phyloP scores from a whole-genome alignment of 1,284 basidiomycete genomes.

The Cryptococcus sp. region DNA sequence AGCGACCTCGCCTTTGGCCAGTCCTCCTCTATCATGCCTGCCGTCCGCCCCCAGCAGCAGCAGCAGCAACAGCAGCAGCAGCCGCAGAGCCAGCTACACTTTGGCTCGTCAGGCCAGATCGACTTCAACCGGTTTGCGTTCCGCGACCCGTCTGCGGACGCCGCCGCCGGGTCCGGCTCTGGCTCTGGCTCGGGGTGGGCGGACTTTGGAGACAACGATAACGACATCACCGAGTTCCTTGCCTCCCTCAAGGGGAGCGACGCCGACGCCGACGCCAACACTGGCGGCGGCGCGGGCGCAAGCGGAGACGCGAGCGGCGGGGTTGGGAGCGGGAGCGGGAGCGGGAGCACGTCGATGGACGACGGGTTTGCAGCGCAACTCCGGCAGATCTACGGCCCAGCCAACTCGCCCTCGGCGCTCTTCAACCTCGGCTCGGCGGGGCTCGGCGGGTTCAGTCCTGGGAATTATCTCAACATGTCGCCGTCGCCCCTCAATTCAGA shows the following conservation, averaged over 20 bases:
- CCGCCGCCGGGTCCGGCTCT: background rate
- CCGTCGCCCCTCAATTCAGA: constrained; percentile 36
- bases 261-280: constrained; percentile 9
- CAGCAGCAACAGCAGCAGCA: constrained; percentile 1
- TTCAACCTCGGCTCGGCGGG: constrained; percentile 17
- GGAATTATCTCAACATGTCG: constrained; percentile 48
- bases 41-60: constrained; percentile 7
- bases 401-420: constrained; percentile 20
- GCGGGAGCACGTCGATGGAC: constrained; percentile 21
- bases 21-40: background rate
- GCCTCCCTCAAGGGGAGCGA: constrained; percentile 30
- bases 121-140: constrained; percentile 30
- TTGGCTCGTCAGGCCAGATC: constrained; percentile 4
- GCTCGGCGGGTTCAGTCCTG: constrained; percentile 36
- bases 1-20: constrained; percentile 4
- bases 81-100: constrained; percentile 4
- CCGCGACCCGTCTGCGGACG: constrained; percentile 19
- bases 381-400: constrained; percentile 27
- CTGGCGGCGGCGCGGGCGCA: constrained; percentile 4
- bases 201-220: constrained; percentile 25
- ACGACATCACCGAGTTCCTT: constrained; percentile 41
- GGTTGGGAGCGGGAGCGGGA: too few species aligned
- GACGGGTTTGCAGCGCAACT: constrained; percentile 39
- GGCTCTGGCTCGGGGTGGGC: constrained; percentile 26
- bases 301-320: constrained; percentile 8